A percentile compares a stretch with the other conserved stretches of the same genome.
Evolutionary conservation across 768 basidiomycete genomes (phyloP).

Genomic region (Russula compacta): DNA sequence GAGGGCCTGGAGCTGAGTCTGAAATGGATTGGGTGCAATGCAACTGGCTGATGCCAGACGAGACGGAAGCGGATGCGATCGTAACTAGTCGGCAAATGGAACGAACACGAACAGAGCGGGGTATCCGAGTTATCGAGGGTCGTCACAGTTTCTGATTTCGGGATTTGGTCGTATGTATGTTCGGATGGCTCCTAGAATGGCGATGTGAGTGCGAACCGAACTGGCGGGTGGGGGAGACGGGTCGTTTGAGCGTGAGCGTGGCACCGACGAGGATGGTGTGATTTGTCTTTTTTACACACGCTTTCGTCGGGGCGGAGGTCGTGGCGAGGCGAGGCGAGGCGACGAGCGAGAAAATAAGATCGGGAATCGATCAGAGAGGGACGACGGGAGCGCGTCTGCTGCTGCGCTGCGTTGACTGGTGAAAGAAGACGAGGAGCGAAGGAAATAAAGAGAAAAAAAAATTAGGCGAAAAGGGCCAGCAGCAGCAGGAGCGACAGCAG

Average conservation of each 20-base stretch:
- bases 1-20: slow-evolving; percentile 15
- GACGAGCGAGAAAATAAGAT: not conserved
- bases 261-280: not conserved
- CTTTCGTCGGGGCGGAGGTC: slow-evolving; percentile 5
- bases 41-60: not conserved
- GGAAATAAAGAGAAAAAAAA: not conserved
- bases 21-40: not conserved
- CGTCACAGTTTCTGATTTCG: slow-evolving; percentile 5
- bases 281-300: too few species aligned
- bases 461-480: not conserved
- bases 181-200: slow-evolving; percentile 9
- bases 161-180: not conserved
- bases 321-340: not conserved
- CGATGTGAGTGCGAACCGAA: not conserved
- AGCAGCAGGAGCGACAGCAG: too few species aligned
- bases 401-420: not conserved
- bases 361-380: not conserved
- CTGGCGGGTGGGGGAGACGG: not conserved
- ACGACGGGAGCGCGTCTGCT: too few species aligned
- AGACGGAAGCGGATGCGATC: slow-evolving; percentile 16
- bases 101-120: not conserved
- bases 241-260: not conserved
- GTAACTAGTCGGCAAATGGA: slow-evolving; percentile 16
- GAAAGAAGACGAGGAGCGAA: not conserved
- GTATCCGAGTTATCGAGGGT: slow-evolving; percentile 1